Percentiles rank a stretch among this genome's conserved stretches.
phyloP scores from a whole-genome alignment of 2,329 filamentous ascomycete genomes.

The Pseudocercospora macadamiae region DNA sequence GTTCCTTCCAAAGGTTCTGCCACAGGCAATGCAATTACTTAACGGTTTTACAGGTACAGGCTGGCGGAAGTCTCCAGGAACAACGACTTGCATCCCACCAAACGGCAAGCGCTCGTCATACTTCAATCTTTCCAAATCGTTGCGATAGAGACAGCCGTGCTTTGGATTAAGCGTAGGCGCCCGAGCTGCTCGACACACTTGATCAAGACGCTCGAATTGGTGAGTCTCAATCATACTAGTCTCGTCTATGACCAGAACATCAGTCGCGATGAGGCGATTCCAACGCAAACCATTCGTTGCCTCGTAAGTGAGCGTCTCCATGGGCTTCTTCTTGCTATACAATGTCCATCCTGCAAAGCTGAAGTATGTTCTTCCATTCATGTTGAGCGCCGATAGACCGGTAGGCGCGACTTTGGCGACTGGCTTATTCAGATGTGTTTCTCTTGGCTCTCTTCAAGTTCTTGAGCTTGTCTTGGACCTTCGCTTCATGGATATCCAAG shows the following conservation, averaged over 20 bases:
- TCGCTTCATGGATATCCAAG: too few relatives aligned
- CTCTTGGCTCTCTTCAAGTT: constrained; percentile 39
- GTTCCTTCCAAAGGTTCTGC: constrained; percentile 25
- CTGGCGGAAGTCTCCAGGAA: constrained; percentile 61
- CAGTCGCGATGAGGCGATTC: constrained; percentile 37
- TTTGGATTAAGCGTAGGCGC: background rate
- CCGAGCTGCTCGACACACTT: constrained; percentile 48
- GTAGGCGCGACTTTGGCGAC: constrained; percentile 63
- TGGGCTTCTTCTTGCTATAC: constrained; percentile 45
- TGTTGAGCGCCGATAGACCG: constrained; percentile 60
- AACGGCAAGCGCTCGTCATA: constrained; percentile 35
- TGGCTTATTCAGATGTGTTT: constrained; percentile 36
- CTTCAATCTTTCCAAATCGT: background rate
- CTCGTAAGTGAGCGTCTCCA: constrained; percentile 35
- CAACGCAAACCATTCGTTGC: constrained; percentile 42
- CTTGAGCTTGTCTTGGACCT: too few relatives aligned
- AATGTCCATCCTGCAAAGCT: constrained; percentile 61
- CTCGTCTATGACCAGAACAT: constrained; percentile 67
- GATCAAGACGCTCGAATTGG: constrained; percentile 56
- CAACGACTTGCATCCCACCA: constrained; percentile 52
- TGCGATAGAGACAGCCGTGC: background rate
- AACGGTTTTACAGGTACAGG: constrained; percentile 64
- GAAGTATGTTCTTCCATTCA: constrained; percentile 60
- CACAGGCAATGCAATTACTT: constrained; percentile 54
- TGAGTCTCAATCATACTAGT: constrained; percentile 66